phyloP scores from a whole-genome alignment of 306 rosid species.

The Echinosophora koreensis region DNA sequence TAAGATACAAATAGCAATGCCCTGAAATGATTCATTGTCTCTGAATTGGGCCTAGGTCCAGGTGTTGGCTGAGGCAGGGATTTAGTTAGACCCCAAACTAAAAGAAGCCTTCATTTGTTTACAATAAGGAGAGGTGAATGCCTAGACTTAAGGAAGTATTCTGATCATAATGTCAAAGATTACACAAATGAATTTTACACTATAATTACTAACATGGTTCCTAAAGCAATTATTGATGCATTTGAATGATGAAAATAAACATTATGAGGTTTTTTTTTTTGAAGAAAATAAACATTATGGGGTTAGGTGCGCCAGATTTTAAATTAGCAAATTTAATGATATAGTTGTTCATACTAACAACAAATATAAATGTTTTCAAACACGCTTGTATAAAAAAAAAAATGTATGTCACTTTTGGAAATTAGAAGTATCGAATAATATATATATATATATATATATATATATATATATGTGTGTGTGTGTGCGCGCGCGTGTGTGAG shows the following conservation, averaged over 20 bases:
- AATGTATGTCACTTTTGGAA: no score
- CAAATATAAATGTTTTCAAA: no score
- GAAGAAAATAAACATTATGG: no score
- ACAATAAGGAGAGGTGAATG: no score
- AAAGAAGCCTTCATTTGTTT: no score
- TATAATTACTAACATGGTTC: slow-evolving; percentile 26
- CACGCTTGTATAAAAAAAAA: no score
- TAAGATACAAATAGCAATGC: no score
- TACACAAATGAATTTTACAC: neutral
- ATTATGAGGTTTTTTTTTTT: neutral
- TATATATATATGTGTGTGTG: no score
- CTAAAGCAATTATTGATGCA: slow-evolving; percentile 37
- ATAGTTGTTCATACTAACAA: neutral
- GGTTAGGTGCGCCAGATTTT: slow-evolving; percentile 26
- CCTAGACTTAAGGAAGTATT: neutral
- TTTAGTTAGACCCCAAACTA: neutral
- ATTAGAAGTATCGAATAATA: no score
- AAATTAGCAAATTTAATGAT: neutral
- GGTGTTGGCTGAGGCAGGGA: neutral
- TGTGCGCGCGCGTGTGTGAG: no score
- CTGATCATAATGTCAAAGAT: slow-evolving; percentile 1
- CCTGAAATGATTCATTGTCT: neutral
- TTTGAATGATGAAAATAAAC: slow-evolving; percentile 18
- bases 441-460: no score
- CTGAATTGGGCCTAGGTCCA: neutral